phyloP scores from a whole-genome alignment of 148 eudicot genomes.

The Camellia lanceoleosa region DNA sequence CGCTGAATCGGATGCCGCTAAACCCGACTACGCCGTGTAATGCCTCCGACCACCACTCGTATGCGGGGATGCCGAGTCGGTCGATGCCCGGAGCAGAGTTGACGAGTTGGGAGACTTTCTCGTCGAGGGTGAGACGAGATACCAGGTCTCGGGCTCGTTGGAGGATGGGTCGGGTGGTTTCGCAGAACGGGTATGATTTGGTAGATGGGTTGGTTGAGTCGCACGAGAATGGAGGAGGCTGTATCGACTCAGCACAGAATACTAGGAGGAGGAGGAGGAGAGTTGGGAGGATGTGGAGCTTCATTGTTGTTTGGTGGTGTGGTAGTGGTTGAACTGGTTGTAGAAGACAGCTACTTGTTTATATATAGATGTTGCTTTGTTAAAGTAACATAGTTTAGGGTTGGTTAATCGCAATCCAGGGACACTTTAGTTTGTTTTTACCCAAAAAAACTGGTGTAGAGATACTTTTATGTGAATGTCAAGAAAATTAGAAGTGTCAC shows the following conservation, averaged over 20 bases:
- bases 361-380: no score
- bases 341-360: not conserved
- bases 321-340: not conserved
- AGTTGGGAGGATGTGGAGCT: not conserved
- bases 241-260: constrained; percentile 8
- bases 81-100: constrained; percentile 55
- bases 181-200: constrained; percentile 47
- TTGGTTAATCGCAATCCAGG: not conserved
- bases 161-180: constrained; percentile 16
- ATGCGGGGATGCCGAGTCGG: constrained; percentile 60
- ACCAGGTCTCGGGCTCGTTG: constrained; percentile 51
- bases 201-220: constrained; percentile 37
- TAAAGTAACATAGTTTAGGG: not conserved
- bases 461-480: not conserved
- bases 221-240: constrained; percentile 51
- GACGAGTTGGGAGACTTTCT: constrained; percentile 57
- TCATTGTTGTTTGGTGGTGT: not conserved
- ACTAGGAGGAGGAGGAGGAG: not conserved
- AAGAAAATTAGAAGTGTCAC: not conserved
- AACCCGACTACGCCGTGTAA: constrained; percentile 61
- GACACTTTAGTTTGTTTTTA: no score
- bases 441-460: no score
- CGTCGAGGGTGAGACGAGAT: constrained; percentile 54
- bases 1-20: constrained; percentile 41
- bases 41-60: constrained; percentile 92